A percentile compares a stretch with the other conserved stretches of the same genome.
Evolutionary conservation across 2,329 filamentous ascomycete genomes (phyloP).

Genomic region (Aureobasidium musti): DNA sequence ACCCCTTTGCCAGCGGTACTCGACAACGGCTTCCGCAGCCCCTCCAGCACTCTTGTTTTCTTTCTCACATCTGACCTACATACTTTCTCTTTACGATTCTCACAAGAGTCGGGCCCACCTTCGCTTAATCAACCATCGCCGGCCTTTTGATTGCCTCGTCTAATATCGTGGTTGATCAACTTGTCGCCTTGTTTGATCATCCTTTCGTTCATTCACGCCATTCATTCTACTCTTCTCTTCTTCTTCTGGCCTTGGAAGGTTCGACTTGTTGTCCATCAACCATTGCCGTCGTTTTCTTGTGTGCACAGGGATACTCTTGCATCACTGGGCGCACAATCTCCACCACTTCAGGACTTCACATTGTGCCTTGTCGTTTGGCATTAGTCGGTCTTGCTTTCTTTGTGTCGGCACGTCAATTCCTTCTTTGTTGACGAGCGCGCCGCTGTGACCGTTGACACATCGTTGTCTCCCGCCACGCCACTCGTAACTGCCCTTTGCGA

Average conservation of each 20-base stretch:
- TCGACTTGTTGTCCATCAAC: not conserved
- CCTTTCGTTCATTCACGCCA: constrained; percentile 19
- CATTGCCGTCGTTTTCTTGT: not conserved
- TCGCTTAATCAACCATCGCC: constrained; percentile 21
- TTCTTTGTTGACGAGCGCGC: constrained; percentile 27
- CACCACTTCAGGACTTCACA: constrained; percentile 19
- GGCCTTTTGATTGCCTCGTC: constrained; percentile 16
- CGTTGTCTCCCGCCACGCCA: constrained; percentile 28
- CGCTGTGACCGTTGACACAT: constrained; percentile 26
- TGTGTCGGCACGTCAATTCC: constrained; percentile 20
- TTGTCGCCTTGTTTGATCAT: constrained; percentile 26
- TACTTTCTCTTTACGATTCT: constrained; percentile 24
- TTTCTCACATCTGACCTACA: constrained; percentile 18
- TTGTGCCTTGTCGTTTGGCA: constrained; percentile 17
- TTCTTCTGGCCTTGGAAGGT: not conserved
- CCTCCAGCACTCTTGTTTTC: constrained; percentile 15
- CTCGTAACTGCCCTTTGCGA: constrained; percentile 18
- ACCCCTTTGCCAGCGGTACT: constrained; percentile 4
- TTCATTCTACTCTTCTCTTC: constrained; percentile 6
- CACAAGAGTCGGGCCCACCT: not conserved
- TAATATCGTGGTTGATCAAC: constrained; percentile 28
- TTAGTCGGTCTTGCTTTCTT: constrained; percentile 22
- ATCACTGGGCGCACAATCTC: constrained; percentile 12
- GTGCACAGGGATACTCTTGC: constrained; percentile 8
- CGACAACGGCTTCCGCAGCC: constrained; percentile 22